Evolutionary conservation across 1,284 basidiomycete species (phyloP), one percentile per base, ranked within the genome.

Genomic region (Pulveroboletus sp.): DNA sequence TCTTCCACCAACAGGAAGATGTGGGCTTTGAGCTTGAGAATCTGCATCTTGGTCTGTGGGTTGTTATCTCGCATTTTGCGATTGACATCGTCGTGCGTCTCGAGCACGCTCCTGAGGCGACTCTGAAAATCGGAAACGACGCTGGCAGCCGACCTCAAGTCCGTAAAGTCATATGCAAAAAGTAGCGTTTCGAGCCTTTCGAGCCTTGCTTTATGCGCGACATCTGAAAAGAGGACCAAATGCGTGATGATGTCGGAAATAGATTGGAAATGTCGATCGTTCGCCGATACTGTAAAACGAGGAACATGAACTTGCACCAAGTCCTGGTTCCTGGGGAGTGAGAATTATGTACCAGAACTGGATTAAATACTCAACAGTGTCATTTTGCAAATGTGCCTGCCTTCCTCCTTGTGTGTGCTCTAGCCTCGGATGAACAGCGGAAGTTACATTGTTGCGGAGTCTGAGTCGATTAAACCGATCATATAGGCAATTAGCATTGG

Each of bases 381-480:
- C 87, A 58, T 90, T 83, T 57, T 85, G 82, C 21, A 97, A 72
- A 71, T 96, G 92, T 39, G 83, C 81, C 53, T 81, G 78, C 21
- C 71, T 71, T 42, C 75, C 72, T 50, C 69, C 72, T 51, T 63
- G 62, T n/a, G 66, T 61, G 48, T 76, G 68, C 39, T 72, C 64
- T 37, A 71, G 67, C 39, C 61, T 70, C 10, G 72, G 48, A 61
- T 71, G 71, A 58, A 74, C 58, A 58, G 78, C 73, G 52, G 82
- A 79, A 41, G 83, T 82, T 8, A 84, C 75, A 57, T 83, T 86
- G 65, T 88, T 92, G 43, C 89, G 85, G 50, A 97, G 76, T 32
- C 94, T 86, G 13, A 96, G 80, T 47, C 89, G 85, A 71, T 99
- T 98, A 78, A 98, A 98, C 71, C 93, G 94, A 78, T 99, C 96